These are phyloP conservation scores for Fusarium euwallaceae DNA, from an alignment of 2,329 filamentous ascomycete species.

Conservation along the genomic window DNA sequence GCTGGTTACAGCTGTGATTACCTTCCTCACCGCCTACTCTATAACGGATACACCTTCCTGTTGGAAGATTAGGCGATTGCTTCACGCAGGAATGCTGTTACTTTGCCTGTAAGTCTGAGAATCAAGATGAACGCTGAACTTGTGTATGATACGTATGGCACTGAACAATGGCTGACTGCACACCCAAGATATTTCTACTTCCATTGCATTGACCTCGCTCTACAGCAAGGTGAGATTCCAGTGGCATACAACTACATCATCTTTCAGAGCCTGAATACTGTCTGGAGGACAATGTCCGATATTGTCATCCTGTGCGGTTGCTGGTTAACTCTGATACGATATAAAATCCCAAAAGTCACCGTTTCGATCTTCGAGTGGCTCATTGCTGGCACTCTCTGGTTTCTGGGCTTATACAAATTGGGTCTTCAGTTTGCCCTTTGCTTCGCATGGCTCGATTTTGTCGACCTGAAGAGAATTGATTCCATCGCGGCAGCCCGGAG, in stretches of 20 bases:
- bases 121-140: neutral
- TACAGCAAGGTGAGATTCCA: neutral
- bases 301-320: neutral
- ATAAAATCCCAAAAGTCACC: neutral
- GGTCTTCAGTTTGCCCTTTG: neutral
- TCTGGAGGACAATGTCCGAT: neutral
- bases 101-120: neutral
- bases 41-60: neutral
- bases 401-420: neutral
- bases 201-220: neutral
- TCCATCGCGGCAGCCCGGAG: neutral
- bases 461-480: neutral
- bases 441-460: neutral
- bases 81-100: neutral
- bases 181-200: neutral
- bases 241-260: conserved; percentile 1
- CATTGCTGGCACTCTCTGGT: neutral
- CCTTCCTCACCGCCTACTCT: neutral
- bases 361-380: neutral
- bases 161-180: neutral
- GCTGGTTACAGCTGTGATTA: neutral
- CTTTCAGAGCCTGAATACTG: neutral
- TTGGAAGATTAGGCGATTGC: neutral
- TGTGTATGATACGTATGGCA: neutral
- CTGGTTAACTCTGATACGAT: neutral